Evolutionary conservation across 2,329 filamentous ascomycete genomes (phyloP).

Genomic region (Talaromyces sp.): DNA sequence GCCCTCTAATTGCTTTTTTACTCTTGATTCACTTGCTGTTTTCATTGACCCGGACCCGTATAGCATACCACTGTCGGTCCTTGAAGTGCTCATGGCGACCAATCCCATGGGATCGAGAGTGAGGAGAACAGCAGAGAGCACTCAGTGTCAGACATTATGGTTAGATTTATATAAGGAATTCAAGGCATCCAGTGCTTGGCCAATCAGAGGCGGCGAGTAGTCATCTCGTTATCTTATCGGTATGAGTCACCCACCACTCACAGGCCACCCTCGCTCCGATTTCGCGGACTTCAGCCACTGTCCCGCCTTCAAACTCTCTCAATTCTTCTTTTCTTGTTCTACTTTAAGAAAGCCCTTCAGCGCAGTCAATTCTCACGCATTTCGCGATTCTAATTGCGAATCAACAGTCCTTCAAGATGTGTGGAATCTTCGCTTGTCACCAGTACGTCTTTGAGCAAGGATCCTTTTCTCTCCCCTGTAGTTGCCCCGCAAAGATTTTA

Average conservation of each 20-base stretch:
- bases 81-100: background rate
- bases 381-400: background rate
- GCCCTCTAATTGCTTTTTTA: background rate
- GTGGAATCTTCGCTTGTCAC: slow-evolving; percentile 96
- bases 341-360: background rate
- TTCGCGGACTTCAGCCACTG: slow-evolving; percentile 3
- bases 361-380: background rate
- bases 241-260: slow-evolving; percentile 16
- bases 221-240: slow-evolving; percentile 14
- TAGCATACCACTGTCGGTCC: background rate
- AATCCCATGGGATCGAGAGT: background rate
- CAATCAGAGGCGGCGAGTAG: background rate
- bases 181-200: background rate
- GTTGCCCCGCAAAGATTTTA: slow-evolving; percentile 7
- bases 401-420: slow-evolving; percentile 62
- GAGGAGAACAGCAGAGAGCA: background rate
- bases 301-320: slow-evolving; percentile 5
- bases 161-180: no score
- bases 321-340: slow-evolving; percentile 4
- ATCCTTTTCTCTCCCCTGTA: background rate
- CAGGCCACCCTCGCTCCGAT: slow-evolving; percentile 11
- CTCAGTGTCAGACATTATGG: no score
- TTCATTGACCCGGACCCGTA: background rate
- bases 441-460: slow-evolving; percentile 53
- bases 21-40: background rate